Evolutionary conservation across 2,329 filamentous ascomycete species (phyloP).

Genomic region (Didymella sp.): DNA sequence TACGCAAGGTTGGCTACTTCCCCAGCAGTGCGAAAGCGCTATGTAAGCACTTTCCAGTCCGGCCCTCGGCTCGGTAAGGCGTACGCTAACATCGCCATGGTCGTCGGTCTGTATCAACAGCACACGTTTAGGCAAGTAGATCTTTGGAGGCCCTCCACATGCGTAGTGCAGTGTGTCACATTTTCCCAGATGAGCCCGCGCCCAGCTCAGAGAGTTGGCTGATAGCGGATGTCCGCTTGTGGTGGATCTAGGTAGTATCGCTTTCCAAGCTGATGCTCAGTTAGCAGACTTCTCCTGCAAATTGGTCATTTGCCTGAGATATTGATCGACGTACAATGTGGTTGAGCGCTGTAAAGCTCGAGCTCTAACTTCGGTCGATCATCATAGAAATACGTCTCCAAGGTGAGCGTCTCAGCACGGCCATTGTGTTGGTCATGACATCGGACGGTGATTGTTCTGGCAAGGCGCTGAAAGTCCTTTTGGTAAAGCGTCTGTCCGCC

Average conservation of each 20-base stretch:
- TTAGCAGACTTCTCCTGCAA: neutral
- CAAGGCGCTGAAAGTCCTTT: neutral
- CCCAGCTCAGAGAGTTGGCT: conserved; percentile 18
- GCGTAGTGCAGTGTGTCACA: conserved; percentile 18
- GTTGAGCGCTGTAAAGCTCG: conserved; percentile 23
- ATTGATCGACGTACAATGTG: conserved; percentile 16
- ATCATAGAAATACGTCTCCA: conserved; percentile 27
- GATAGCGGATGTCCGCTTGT: conserved; percentile 23
- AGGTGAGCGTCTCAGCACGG: conserved; percentile 11
- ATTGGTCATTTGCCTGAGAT: neutral
- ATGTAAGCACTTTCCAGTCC: neutral
- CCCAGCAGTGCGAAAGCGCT: conserved; percentile 11
- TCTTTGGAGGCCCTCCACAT: conserved; percentile 7
- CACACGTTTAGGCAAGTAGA: conserved; percentile 24
- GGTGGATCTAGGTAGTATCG: conserved; percentile 21
- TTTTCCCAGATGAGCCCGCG: conserved; percentile 6
- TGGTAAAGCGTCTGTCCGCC: conserved; percentile 4
- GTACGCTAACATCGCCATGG: neutral
- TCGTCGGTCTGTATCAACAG: conserved; percentile 5
- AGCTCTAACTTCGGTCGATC: conserved; percentile 26
- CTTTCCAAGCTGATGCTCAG: conserved; percentile 20
- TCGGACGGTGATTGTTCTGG: neutral
- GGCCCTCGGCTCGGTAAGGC: conserved; percentile 8
- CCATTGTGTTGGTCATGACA: neutral
- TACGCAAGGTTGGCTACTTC: neutral